Evolutionary conservation across 2,329 filamentous ascomycete genomes (phyloP), one percentile per base, ranked within the genome.

Genomic region (Penicillium sp.): DNA sequence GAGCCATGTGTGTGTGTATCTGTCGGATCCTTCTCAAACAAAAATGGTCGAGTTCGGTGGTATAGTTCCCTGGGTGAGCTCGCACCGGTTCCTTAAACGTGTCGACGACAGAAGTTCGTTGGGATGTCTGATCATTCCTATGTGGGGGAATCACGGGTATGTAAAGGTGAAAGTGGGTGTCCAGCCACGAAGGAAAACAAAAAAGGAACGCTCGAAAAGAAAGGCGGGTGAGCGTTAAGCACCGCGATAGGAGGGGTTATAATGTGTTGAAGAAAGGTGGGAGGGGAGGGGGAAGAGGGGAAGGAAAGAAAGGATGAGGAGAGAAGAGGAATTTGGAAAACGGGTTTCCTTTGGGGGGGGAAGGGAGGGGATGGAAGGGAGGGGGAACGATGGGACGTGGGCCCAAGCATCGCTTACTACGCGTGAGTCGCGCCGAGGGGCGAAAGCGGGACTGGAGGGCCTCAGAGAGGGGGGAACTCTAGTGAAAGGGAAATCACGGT

Each of bases 111-210:
- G 63, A 57, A 69, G 68, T 69, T 72, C 72, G 65, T 68, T 69
- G 69, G 72, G 74, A 67, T 70, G 70, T 69, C 72, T 74, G 73
- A 72, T 75, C 75, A 77, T 77, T 76, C 75, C 75, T 77, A 69
- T 57, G 71, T 66, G 68, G 65, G 54, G 62, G 63, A 42, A 42
- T 52, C 46, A 31, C 48, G 48, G 50, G 65, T 56, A 57, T 54
- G 57, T 55, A 60, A 56, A 58, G 53, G 65, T 60, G 59, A 66
- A 66, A 63, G 64, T 63, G 61, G 61, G 61, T 66, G 69, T 75
- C 74, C 74, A 76, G 74, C 74, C 75, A 73, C 74, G 71, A 47
- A 53, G 49, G 31, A 51, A 44, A 59, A 57, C 57, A 31, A 55
- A 60, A 60, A 60, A 50, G 43, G 52, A 63, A 62, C 57, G 62